Base-by-base conservation (phyloP, 2,329 filamentous ascomycete genomes). In the Lecanicillium sp. region DNA sequence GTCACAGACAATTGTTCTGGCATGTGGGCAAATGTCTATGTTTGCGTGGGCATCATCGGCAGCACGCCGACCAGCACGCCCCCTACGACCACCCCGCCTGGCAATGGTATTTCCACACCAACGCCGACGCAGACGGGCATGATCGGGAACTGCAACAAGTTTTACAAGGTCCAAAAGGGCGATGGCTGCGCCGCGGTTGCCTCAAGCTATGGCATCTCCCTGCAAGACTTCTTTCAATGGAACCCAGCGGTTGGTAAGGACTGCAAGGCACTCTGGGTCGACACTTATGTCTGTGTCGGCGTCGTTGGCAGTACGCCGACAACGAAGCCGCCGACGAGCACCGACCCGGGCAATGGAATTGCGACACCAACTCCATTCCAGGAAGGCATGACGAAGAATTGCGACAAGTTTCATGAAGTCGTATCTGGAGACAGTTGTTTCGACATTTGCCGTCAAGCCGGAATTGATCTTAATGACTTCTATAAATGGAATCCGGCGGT, bases 81-180 rank as follows among this genome's bases (percentile, higher is more conserved):
- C 15, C 44, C 46, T 17, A 51, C 52, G 5, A 47, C 50, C 2
- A 52, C 55, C n/a, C 26, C 44, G 10, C 49, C 49, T 12, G 52
- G 51, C 42, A 51, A 49, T 23, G 23, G 32, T 14, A 44, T 48
- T 14, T 23, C 41, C 8, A 51, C 51, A 11, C 51, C 51, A 3
- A 14, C 23, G 9, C 51, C 51, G 8, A 43, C 46, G n/a, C 51
- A 44, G 23, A 33, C 41, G 12, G 49, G 42, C 49, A 51, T 53
- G 51, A 38, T 47, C n/a, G 27, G 12, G 17, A 49, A 51, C 45
- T 53, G 51, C 36, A 29, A 46, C n/a, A 9, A 27, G 3, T 48
- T 48, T 33, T 35, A 51, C 40, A n/a, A 33, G 9, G 44, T 49
- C 36, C n/a, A 38, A n/a, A 5, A 26, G 32, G 45, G 45, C 10